Percentiles rank a stretch among this genome's conserved stretches.
These are phyloP conservation scores for Arthrobotrys pseudoclavata DNA, from an alignment of 2,329 filamentous ascomycete genomes.

Conservation along the genomic window DNA sequence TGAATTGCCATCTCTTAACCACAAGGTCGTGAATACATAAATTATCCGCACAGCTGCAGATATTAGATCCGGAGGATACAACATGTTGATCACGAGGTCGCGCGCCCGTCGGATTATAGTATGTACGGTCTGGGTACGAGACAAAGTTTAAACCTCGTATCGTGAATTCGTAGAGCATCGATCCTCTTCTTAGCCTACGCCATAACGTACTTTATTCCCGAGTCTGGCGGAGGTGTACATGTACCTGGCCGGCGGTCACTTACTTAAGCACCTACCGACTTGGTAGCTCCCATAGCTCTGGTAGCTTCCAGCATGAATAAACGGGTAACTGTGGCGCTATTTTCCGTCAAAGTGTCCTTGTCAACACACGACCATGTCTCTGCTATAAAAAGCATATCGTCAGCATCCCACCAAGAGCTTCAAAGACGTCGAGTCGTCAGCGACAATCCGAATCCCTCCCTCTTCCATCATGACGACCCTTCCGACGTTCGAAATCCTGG, in stretches of 20 bases:
- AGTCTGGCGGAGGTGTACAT: neutral
- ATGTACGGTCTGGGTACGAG: too few species aligned
- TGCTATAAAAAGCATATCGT: constrained; percentile 23
- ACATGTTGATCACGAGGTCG: neutral
- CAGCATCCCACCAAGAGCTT: neutral
- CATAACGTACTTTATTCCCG: neutral
- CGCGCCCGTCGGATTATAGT: too few species aligned
- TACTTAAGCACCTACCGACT: neutral
- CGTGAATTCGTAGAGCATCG: too few species aligned
- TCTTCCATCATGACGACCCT: constrained; percentile 20
- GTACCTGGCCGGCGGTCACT: neutral
- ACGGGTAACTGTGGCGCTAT: constrained; percentile 8
- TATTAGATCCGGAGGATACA: too few species aligned
- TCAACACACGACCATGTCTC: constrained; percentile 18
- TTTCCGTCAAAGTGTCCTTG: constrained; percentile 24
- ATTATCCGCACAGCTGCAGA: neutral
- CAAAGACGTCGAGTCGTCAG: neutral
- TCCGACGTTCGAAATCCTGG: constrained; percentile 47
- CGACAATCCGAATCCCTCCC: neutral
- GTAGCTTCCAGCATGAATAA: neutral
- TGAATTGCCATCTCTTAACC: too few species aligned
- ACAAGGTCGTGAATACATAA: too few species aligned
- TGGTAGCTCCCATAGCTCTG: constrained; percentile 1
- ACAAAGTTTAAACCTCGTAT: too few species aligned
- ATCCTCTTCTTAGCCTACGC: too few species aligned